phyloP scores from a whole-genome alignment of 345 rosid species.

The Trapa incisa region DNA sequence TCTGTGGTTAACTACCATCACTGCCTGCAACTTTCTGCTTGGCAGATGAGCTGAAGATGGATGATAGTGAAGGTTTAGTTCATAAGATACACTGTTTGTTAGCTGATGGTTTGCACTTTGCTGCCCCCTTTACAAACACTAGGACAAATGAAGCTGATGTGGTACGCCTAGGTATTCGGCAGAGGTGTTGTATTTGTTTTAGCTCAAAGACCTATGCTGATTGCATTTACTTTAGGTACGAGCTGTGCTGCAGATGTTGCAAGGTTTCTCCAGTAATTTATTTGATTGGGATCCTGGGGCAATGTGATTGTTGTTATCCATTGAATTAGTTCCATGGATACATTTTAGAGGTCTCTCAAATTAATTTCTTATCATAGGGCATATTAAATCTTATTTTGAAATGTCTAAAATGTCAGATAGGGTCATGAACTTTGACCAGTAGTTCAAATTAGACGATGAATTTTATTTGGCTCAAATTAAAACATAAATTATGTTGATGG shows the following conservation, averaged over 20 bases:
- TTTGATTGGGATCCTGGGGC: slow-evolving; percentile 47
- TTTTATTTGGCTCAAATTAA: too few relatives aligned
- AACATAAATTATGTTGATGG: too few relatives aligned
- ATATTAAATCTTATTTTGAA: too few relatives aligned
- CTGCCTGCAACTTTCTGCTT: neutral
- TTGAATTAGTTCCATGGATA: neutral
- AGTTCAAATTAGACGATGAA: too few relatives aligned
- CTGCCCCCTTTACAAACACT: slow-evolving; percentile 21
- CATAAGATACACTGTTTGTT: slow-evolving; percentile 23
- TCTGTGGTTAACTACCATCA: neutral
- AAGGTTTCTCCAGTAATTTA: slow-evolving; percentile 58
- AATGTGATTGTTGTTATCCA: slow-evolving; percentile 3
- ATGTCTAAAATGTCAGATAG: too few relatives aligned
- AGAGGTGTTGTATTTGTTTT: neutral
- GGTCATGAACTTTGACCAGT: too few relatives aligned
- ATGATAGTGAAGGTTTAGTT: slow-evolving; percentile 16
- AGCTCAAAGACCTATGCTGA: neutral
- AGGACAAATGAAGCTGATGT: slow-evolving; percentile 49
- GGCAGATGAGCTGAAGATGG: slow-evolving; percentile 8
- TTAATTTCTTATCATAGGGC: neutral
- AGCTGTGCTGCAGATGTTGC: slow-evolving; percentile 56
- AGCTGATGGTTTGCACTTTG: slow-evolving; percentile 25
- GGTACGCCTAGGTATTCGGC: slow-evolving; percentile 20
- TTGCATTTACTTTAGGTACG: slow-evolving; percentile 26
- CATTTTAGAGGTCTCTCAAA: neutral